Evolutionary conservation across 106 monocot genomes (phyloP).

Genomic region (Xerophyta viscosa): DNA sequence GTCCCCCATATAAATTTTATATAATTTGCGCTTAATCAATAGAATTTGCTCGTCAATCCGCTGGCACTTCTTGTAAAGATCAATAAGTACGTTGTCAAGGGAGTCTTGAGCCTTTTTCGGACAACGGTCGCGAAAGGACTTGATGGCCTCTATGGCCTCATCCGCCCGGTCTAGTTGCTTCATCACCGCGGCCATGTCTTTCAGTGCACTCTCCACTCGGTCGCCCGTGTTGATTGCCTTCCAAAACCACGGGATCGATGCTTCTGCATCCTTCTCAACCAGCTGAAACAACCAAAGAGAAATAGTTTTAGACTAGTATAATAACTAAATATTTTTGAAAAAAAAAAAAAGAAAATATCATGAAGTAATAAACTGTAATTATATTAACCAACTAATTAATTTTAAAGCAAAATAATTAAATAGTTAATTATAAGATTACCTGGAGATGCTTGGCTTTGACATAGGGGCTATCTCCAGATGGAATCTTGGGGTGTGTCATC

Average conservation of each 20-base stretch:
- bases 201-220: conserved; percentile 1
- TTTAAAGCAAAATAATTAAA: no score
- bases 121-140: neutral
- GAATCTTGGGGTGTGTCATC: no score
- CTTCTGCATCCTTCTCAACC: neutral
- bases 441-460: no score
- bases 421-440: no score
- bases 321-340: no score
- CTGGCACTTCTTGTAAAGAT: conserved; percentile 2
- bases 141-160: no score
- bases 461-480: no score
- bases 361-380: no score
- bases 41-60: neutral
- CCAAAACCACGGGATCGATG: neutral
- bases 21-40: neutral
- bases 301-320: no score
- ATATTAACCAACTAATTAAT: no score
- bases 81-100: neutral
- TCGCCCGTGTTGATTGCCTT: neutral
- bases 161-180: neutral
- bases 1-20: neutral
- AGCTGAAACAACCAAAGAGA: no score
- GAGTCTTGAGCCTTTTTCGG: neutral
- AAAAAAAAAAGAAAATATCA: no score
- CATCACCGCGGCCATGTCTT: conserved; percentile 4